Base-by-base conservation (phyloP, 768 basidiomycete species). In the Saitozyma sp. region DNA sequence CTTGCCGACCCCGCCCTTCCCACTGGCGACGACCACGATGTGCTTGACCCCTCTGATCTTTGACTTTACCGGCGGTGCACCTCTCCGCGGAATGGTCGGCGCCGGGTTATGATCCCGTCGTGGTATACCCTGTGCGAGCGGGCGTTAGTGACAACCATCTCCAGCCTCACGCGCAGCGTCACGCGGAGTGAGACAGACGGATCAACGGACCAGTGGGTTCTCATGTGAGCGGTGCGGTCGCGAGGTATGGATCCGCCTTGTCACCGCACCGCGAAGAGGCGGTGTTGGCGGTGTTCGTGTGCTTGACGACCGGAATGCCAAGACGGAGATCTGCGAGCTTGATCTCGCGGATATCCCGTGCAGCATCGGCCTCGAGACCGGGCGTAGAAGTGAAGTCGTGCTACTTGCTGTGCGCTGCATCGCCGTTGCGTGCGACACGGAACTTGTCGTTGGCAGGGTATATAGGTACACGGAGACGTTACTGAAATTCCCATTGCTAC, bases 1-100 rank as follows among this genome's bases (percentile, higher is more conserved):
- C 80, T 96, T 98, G 16, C 94, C 94, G 16, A 96, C 94, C 1
- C 94, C 94, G 29, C 95, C 95, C 75, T 97, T 97, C 6, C 92
- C 94, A 66, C 90, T 91, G 8, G 92, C 90, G 0, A 97, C 91
- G 2, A 85, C 88, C 5, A 97, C 74, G 14, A 94, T 86, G 64
- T 87, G 87, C 68, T 87, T 86, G 8, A 92, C 93, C 68, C 95
- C 79, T 54, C 81, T 79, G 42, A 80, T 82, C 10, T 66, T 67
- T 0, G 79, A 74, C 63, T 83, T 84, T 37, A 69, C 58, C 17
- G 77, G 70, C 3, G 80, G 78, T 8, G 78, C 71, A 0, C 80
- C 80, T 51, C 81, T 69, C 17, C 81, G 76, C 5, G 82, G 82
- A 63, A 83, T 80, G 13, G 78, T 80, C 9, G 83, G 82, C 43